Conservation (phyloP, 306 rosid genomes). For the Prunus mume region DNA sequence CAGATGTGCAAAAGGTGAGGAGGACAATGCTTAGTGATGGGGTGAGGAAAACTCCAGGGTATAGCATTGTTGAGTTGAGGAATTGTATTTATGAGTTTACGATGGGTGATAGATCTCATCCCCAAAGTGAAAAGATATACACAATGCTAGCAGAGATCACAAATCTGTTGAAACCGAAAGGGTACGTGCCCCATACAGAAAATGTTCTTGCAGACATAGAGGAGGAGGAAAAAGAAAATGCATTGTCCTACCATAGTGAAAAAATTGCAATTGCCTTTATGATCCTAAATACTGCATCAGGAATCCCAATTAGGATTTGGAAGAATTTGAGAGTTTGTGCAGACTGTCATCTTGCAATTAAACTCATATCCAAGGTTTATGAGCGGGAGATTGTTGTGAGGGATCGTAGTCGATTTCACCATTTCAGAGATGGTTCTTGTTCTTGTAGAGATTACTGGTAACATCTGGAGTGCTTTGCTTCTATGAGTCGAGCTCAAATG, state of each 20-base stretch:
- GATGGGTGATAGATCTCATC: constrained; percentile 33
- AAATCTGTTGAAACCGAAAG: constrained; percentile 30
- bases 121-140: constrained; percentile 30
- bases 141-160: constrained; percentile 34
- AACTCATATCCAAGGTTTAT: constrained; percentile 39
- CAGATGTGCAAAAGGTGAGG: constrained; percentile 39
- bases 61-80: constrained; percentile 40
- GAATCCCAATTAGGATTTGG: constrained; percentile 31
- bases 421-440: constrained; percentile 37
- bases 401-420: constrained; percentile 47
- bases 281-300: constrained; percentile 27
- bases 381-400: constrained; percentile 36
- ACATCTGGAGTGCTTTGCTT: not conserved
- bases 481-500: not conserved
- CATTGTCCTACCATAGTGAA: constrained; percentile 42
- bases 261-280: constrained; percentile 42
- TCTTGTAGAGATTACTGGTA: constrained; percentile 50
- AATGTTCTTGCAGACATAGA: constrained; percentile 44
- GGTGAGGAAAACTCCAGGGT: constrained; percentile 46
- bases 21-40: constrained; percentile 32
- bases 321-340: constrained; percentile 45
- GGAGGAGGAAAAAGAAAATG: constrained; percentile 48
- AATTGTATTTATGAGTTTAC: constrained; percentile 34
- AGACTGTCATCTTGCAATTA: constrained; percentile 42
- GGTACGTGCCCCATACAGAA: constrained; percentile 34